These are phyloP conservation scores for Pyrenophora seminiperda DNA, from an alignment of 2,329 filamentous ascomycete genomes.

Conservation along the genomic window DNA sequence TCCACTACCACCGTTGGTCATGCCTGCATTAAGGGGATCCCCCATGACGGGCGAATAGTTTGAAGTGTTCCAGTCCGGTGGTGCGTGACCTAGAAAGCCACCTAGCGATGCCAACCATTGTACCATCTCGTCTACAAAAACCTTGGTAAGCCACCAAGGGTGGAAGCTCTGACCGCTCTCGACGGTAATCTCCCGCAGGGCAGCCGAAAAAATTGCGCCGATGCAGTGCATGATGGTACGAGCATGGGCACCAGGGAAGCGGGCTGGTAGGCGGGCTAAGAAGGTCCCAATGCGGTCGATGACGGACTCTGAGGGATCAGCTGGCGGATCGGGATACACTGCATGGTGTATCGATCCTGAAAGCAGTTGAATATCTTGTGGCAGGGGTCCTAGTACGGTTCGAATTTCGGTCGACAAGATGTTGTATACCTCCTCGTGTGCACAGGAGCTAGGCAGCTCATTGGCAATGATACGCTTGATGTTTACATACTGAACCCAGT, in stretches of 20 bases:
- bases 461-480: slow-evolving; percentile 62
- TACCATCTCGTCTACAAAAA: slow-evolving; percentile 94
- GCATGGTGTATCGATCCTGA: slow-evolving; percentile 55
- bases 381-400: slow-evolving; percentile 70
- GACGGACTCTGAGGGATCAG: slow-evolving; percentile 56
- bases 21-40: slow-evolving; percentile 35
- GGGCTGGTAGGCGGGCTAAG: slow-evolving; percentile 68
- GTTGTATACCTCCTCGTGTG: slow-evolving; percentile 61
- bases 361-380: slow-evolving; percentile 68
- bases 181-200: slow-evolving; percentile 81
- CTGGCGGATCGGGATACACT: slow-evolving; percentile 28
- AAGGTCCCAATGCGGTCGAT: slow-evolving; percentile 80
- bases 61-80: slow-evolving; percentile 36
- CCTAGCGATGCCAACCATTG: slow-evolving; percentile 87
- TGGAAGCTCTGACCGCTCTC: slow-evolving; percentile 79
- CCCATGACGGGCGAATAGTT: slow-evolving; percentile 39
- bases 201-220: slow-evolving; percentile 74
- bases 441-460: slow-evolving; percentile 58
- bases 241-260: slow-evolving; percentile 75
- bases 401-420: slow-evolving; percentile 67
- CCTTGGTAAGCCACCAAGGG: slow-evolving; percentile 95
- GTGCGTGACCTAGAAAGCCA: slow-evolving; percentile 73
- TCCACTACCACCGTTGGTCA: slow-evolving; percentile 43
- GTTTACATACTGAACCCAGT: slow-evolving; percentile 74
- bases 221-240: slow-evolving; percentile 77